Percentiles rank a stretch among this genome's conserved stretches.
These are phyloP conservation scores for Phyllosticta citribraziliensis DNA, from an alignment of 2,329 filamentous ascomycete species.

Conservation along the genomic window DNA sequence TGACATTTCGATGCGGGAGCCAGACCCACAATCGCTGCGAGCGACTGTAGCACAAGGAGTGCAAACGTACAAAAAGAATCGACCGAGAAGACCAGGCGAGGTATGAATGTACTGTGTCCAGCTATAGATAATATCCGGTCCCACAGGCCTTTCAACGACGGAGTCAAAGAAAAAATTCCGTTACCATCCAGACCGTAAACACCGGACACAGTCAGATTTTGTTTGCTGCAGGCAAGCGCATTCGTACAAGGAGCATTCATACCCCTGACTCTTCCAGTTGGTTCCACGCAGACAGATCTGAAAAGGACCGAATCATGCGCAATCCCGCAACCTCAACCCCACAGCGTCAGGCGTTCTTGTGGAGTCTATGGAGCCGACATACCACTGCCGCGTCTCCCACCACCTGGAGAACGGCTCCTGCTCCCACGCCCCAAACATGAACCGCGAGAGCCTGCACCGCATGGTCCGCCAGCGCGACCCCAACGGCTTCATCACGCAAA, in stretches of 20 bases:
- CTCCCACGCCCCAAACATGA: conserved; percentile 33
- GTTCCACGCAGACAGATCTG: background rate
- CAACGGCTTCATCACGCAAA: conserved; percentile 41
- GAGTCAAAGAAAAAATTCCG: background rate
- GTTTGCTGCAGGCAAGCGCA: background rate
- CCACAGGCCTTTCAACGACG: background rate
- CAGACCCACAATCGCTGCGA: background rate
- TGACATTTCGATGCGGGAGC: background rate
- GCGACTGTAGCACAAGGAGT: background rate
- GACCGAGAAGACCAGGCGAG: background rate
- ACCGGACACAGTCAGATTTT: background rate
- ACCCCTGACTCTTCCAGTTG: background rate
- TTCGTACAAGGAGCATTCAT: background rate
- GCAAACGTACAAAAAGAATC: background rate
- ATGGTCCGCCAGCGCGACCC: conserved; percentile 40
- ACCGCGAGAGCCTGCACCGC: conserved; percentile 40
- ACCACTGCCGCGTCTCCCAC: conserved; percentile 42
- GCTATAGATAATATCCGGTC: background rate
- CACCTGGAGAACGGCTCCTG: conserved; percentile 51
- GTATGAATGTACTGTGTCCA: background rate
- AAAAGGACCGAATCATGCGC: background rate
- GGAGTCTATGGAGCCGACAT: background rate
- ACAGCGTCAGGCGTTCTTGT: background rate
- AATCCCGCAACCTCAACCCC: background rate
- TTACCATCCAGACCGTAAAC: background rate